Conservation (phyloP, 805 yeast species). For the Cyberlindnera sargentensis region DNA sequence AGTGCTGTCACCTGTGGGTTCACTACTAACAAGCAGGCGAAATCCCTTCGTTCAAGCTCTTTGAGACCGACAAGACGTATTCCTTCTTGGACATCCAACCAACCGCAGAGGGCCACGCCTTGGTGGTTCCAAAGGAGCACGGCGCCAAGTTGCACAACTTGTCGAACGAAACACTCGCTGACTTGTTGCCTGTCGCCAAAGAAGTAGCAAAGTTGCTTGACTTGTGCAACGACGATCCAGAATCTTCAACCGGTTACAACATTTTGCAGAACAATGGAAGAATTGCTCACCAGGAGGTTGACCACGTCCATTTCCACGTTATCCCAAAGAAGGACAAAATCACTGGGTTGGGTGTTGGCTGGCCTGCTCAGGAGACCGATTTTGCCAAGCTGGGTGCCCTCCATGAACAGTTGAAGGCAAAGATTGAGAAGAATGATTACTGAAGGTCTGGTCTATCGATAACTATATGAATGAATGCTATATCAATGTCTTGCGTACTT, state of each 20-base stretch:
- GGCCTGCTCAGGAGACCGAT: conserved; percentile 88
- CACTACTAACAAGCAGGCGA: conserved; percentile 50
- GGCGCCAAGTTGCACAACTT: conserved; percentile 89
- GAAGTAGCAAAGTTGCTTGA: conserved; percentile 70
- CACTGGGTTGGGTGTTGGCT: conserved; percentile 80
- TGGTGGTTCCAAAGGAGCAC: conserved; percentile 88
- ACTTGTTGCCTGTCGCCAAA: conserved; percentile 82
- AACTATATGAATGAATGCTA: too few species aligned
- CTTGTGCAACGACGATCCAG: conserved; percentile 53
- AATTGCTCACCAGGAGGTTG: conserved; percentile 93
- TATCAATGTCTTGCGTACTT: conserved; percentile 13
- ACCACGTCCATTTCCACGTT: conserved; percentile 94
- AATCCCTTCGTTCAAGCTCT: conserved; percentile 85
- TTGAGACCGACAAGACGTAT: conserved; percentile 75
- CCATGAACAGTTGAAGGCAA: conserved; percentile 52
- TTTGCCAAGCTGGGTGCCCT: conserved; percentile 62
- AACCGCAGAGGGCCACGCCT: conserved; percentile 79
- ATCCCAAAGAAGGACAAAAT: conserved; percentile 76
- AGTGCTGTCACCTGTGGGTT: not conserved
- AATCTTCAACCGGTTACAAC: conserved; percentile 70
- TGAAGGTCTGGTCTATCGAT: not conserved
- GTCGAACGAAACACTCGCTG: conserved; percentile 87
- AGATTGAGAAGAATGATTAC: conserved; percentile 24
- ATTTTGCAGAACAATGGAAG: conserved; percentile 89
- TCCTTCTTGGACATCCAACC: conserved; percentile 95